Conservation (phyloP, 495 filamentous ascomycete species). For the Tuber indicum region DNA sequence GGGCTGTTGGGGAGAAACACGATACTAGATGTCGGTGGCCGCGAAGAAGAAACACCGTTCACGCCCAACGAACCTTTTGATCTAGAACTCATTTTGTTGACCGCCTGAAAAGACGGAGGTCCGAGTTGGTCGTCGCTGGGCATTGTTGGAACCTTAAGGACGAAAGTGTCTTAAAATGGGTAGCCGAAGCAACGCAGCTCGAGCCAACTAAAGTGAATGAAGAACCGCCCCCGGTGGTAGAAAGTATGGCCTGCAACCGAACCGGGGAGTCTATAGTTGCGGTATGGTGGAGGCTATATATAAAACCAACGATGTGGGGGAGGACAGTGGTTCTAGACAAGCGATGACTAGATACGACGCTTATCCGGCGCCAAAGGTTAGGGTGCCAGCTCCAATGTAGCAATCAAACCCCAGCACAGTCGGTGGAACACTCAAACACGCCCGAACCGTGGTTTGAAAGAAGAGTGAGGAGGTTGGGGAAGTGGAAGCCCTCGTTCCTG, state of each 20-base stretch:
- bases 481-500: constrained; percentile 23
- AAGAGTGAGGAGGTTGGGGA: neutral
- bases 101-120: constrained; percentile 35
- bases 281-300: neutral
- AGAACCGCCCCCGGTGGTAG: neutral
- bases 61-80: constrained; percentile 16
- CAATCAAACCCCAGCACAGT: neutral
- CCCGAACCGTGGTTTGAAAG: neutral
- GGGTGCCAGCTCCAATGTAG: neutral
- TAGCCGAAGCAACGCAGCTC: neutral
- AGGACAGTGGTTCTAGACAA: neutral
- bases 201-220: neutral
- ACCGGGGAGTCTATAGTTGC: neutral
- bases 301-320: neutral
- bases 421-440: neutral
- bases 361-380: constrained; percentile 3
- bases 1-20: constrained; percentile 11
- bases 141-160: constrained; percentile 32
- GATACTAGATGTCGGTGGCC: constrained; percentile 6
- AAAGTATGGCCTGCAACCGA: neutral
- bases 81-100: constrained; percentile 35
- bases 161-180: constrained; percentile 10
- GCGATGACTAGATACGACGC: neutral
- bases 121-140: constrained; percentile 33
- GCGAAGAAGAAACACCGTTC: constrained; percentile 23